These are phyloP conservation scores for Tarenaya hassleriana DNA, from an alignment of 345 rosid genomes.

Conservation along the genomic window DNA sequence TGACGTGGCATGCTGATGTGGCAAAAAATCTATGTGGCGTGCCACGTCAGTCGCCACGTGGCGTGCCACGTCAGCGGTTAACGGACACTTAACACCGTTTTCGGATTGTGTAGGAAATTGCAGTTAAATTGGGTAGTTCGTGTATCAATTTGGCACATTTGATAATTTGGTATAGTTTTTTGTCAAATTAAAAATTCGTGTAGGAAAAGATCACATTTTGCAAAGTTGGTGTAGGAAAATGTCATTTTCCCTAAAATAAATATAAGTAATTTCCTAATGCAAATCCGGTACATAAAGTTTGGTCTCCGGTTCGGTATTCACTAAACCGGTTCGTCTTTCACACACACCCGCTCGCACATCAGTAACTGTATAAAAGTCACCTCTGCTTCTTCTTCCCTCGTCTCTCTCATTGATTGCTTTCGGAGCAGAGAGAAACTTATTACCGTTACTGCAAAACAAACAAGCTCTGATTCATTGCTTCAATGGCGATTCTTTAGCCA, in stretches of 20 bases:
- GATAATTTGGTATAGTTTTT: too few species aligned
- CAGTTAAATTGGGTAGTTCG: too few species aligned
- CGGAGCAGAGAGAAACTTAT: slow-evolving; percentile 11
- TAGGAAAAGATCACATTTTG: too few species aligned
- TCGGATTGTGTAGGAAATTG: too few species aligned
- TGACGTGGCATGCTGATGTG: too few species aligned
- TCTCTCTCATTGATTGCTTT: slow-evolving; percentile 28
- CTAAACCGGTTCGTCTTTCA: slow-evolving; percentile 21
- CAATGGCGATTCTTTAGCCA: slow-evolving; percentile 14
- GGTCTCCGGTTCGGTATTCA: slow-evolving; percentile 27
- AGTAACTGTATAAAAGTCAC: slow-evolving; percentile 22
- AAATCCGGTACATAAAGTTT: not conserved
- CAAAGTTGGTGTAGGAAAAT: too few species aligned
- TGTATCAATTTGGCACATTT: too few species aligned
- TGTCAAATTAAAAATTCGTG: too few species aligned
- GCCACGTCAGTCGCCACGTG: too few species aligned
- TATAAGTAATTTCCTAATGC: not conserved
- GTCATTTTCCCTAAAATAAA: not conserved
- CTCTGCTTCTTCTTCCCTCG: slow-evolving; percentile 12
- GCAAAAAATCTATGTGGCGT: too few species aligned
- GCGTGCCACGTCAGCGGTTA: too few species aligned
- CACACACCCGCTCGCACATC: slow-evolving; percentile 12
- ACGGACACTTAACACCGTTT: too few species aligned
- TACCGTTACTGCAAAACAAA: slow-evolving; percentile 26
- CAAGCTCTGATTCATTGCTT: slow-evolving; percentile 12